Percentiles rank a stretch among this genome's conserved stretches.
phyloP scores from a whole-genome alignment of 225 moss, liverwort and hornwort species.

The Sphagnum contortum region DNA sequence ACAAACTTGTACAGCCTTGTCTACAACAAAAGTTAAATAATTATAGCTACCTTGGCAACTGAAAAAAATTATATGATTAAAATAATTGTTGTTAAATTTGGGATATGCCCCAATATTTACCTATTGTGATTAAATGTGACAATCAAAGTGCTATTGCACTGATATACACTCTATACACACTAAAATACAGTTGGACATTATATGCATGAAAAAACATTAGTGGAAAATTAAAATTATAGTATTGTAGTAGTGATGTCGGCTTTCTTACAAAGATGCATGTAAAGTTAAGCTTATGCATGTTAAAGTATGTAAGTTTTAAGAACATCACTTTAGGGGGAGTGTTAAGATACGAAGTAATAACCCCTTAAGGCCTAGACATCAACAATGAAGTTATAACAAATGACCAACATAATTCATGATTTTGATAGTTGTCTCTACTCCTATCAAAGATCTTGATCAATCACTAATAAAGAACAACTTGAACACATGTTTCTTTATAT shows the following conservation, averaged over 20 bases:
- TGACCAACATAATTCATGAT: too few species aligned
- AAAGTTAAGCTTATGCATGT: not conserved
- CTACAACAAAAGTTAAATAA: not conserved
- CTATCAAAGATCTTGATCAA: too few species aligned
- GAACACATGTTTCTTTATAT: too few species aligned
- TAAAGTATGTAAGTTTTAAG: not conserved
- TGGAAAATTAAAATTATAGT: not conserved
- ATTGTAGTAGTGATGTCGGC: not conserved
- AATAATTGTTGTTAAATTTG: not conserved
- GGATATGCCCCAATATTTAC: not conserved
- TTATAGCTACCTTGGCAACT: not conserved
- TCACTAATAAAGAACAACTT: too few species aligned
- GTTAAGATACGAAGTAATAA: too few species aligned
- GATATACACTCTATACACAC: not conserved
- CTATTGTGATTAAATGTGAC: not conserved
- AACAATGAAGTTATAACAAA: too few species aligned
- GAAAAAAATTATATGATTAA: not conserved
- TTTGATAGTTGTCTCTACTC: too few species aligned
- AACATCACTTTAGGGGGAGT: not conserved
- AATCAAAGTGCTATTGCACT: slow-evolving; percentile 1
- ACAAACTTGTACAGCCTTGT: not conserved
- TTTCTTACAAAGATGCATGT: not conserved
- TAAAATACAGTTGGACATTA: not conserved
- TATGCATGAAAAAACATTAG: not conserved
- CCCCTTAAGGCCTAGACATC: too few species aligned